A percentile compares a stretch with the other conserved stretches of the same genome.
Conservation (phyloP, 257 asterid genomes). For the Lycium barbarum region DNA sequence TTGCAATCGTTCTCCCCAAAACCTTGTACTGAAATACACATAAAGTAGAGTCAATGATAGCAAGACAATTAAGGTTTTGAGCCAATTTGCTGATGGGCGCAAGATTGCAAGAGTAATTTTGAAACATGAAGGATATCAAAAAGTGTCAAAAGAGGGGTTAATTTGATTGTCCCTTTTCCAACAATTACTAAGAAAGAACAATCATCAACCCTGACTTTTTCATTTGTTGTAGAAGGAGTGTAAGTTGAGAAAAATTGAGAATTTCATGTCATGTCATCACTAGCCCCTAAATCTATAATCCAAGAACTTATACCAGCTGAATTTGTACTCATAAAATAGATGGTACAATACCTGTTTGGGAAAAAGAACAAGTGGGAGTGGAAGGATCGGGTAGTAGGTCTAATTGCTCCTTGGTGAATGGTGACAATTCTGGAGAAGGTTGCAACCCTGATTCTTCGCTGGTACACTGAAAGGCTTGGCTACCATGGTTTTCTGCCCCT, state of each 20-base stretch:
- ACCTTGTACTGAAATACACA: conserved; percentile 11
- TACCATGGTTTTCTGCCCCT: not conserved
- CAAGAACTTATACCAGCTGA: not conserved
- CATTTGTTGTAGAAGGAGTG: too few species aligned
- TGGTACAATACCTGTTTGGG: not conserved
- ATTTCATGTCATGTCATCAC: not conserved
- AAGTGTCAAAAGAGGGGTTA: not conserved
- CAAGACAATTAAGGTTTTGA: not conserved
- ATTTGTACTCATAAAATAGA: not conserved
- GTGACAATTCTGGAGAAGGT: too few species aligned
- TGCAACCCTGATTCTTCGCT: too few species aligned
- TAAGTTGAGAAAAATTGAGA: not conserved
- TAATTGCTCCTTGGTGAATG: too few species aligned
- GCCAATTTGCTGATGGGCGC: not conserved
- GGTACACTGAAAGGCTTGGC: too few species aligned
- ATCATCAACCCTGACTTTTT: not conserved
- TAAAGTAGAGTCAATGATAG: not conserved
- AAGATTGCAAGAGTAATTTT: not conserved
- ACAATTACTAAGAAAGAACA: not conserved
- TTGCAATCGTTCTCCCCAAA: not conserved
- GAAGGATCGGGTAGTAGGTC: not conserved
- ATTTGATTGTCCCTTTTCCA: not conserved
- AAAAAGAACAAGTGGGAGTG: not conserved
- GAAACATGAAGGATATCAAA: not conserved
- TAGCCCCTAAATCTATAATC: not conserved